Percentiles rank a stretch among this genome's conserved stretches.
Conservation (phyloP, 1,284 basidiomycete species). For the Ganoderma lingzhi region DNA sequence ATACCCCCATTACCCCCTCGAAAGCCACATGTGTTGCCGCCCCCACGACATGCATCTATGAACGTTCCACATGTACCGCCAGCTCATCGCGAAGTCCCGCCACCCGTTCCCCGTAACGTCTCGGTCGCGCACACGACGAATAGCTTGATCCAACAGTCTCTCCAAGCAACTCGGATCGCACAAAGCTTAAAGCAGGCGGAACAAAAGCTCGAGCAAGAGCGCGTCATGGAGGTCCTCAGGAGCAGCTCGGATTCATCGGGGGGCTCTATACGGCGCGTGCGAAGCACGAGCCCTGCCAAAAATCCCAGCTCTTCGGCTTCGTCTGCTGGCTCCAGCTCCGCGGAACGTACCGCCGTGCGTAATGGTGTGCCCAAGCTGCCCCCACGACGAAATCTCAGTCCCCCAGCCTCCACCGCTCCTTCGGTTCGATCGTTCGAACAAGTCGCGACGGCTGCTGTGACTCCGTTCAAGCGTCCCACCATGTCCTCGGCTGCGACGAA, state of each 20-base stretch:
- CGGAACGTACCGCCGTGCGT: constrained; percentile 24
- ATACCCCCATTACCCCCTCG: constrained; percentile 44
- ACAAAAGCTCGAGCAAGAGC: constrained; percentile 69
- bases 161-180: constrained; percentile 74
- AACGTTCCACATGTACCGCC: constrained; percentile 20
- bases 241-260: constrained; percentile 34
- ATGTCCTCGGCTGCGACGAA: constrained; percentile 13
- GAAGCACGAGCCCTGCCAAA: constrained; percentile 43
- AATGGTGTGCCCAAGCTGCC: constrained; percentile 41
- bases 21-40: constrained; percentile 39
- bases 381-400: constrained; percentile 42
- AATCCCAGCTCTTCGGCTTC: constrained; percentile 29
- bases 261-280: constrained; percentile 28
- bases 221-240: constrained; percentile 75
- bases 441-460: constrained; percentile 49
- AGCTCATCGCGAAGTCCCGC: constrained; percentile 13
- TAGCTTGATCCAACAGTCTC: constrained; percentile 68
- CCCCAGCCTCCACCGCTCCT: constrained; percentile 41
- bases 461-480: constrained; percentile 25
- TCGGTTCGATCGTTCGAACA: constrained; percentile 50
- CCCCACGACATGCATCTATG: constrained; percentile 41
- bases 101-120: constrained; percentile 21
- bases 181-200: constrained; percentile 73
- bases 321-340: constrained; percentile 30
- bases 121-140: constrained; percentile 33